Base-by-base conservation (phyloP, 2,329 filamentous ascomycete genomes). In the Diplodia scrobiculata region DNA sequence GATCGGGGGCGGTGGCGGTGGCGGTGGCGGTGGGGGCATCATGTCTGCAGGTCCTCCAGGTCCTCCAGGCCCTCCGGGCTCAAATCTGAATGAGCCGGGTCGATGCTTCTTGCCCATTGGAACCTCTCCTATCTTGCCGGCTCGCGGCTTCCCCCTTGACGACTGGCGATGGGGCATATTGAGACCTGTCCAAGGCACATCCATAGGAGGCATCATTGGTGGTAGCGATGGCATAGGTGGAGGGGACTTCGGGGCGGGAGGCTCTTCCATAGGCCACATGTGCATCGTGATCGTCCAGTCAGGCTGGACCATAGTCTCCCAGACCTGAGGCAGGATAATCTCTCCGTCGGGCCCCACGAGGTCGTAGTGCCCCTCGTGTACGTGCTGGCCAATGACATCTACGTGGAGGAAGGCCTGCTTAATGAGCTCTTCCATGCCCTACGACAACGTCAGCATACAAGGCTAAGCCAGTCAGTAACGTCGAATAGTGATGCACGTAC, bases 381-480 rank as follows among this genome's bases (percentile, higher is more conserved):
- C 79, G 66, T 81, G 79, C 47, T 77, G 76, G 41, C 79, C 78
- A 32, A 83, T 78, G 32, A 77, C 73, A 60, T 82, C 81, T 34
- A 82, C 77, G 68, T 82, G 79, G 25, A 79, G 70, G 71, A 82
- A 83, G 21, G 81, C 81, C 71, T 83, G 80, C 68, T 80, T 79
- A 74, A 83, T 82, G 55, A 83, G 74, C 34, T 75, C 73, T 68
- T 82, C 79, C 80, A 83, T 82, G 41, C 80, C 80, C 75, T 82
- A 74, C 53, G 36, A 17, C 36, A 1, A 48, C 21, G n/a, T 41
- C 11, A 48, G n/a, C 53, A 67, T 62, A 13, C 17, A 17, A 19
- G 14, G 25, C 36, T 10, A n/a, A 17, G n/a, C 21, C 17, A n/a
- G 10, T 36, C 7, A 58, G 11, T 17, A 13, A 25, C 11, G 13